A percentile compares a stretch with the other conserved stretches of the same genome.
Evolutionary conservation across 1,139 yeast genomes (phyloP).

Genomic region (Yamadazyma aaseri): DNA sequence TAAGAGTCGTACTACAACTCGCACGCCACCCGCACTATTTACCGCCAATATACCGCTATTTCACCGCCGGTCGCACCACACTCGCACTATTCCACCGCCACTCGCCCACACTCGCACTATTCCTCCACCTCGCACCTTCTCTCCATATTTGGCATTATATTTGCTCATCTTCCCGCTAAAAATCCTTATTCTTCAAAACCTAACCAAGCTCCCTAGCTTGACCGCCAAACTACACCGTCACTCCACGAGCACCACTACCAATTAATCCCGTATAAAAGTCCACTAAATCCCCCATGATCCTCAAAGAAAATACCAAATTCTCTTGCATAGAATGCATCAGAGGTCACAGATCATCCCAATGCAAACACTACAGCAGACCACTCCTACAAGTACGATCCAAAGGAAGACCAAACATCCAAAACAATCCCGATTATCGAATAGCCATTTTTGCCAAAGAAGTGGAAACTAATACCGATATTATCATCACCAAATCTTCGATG

Average conservation of each 20-base stretch:
- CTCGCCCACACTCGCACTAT: too few relatives aligned
- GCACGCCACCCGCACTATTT: too few relatives aligned
- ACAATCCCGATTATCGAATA: conserved; percentile 50
- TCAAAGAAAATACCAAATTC: conserved; percentile 79
- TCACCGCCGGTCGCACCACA: too few relatives aligned
- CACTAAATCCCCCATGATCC: conserved; percentile 54
- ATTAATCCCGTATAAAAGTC: too few relatives aligned
- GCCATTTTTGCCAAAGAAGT: conserved; percentile 58
- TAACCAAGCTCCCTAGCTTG: too few relatives aligned
- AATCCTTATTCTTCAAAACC: too few relatives aligned
- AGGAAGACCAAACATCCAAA: conserved; percentile 70
- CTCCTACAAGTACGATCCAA: conserved; percentile 82
- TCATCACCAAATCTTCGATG: conserved; percentile 46
- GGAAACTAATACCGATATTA: conserved; percentile 6
- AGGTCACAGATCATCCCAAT: conserved; percentile 87
- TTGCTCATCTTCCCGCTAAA: conserved; percentile 1
- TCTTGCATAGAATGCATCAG: conserved; percentile 91
- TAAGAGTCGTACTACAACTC: too few relatives aligned
- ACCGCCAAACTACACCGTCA: too few relatives aligned
- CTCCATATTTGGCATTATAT: not conserved
- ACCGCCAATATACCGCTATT: too few relatives aligned
- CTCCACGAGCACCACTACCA: too few relatives aligned
- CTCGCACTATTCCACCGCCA: too few relatives aligned
- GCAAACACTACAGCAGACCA: conserved; percentile 78
- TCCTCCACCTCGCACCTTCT: not conserved